phyloP scores from a whole-genome alignment of 2,329 filamentous ascomycete genomes.

The Fusarium sp. region DNA sequence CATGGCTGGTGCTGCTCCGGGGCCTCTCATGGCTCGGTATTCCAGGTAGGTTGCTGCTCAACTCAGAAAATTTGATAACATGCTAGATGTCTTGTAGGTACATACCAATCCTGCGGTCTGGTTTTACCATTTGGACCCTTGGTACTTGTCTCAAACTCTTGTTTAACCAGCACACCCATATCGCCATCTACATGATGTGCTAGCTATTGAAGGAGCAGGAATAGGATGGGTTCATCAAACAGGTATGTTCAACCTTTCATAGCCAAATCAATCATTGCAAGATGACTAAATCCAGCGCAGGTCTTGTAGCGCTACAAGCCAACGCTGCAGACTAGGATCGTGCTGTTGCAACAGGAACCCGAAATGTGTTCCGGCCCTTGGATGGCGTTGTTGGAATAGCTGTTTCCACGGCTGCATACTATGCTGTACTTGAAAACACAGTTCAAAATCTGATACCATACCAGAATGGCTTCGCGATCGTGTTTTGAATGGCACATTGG shows the following conservation, averaged over 20 bases:
- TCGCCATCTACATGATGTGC: background rate
- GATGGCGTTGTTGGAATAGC: background rate
- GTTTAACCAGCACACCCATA: background rate
- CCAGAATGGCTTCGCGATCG: background rate
- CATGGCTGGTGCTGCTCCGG: background rate
- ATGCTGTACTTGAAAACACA: accelerated
- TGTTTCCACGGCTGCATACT: background rate
- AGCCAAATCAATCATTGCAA: accelerated
- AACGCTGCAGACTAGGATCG: background rate
- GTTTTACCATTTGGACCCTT: background rate
- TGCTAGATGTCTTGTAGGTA: accelerated
- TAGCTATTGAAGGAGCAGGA: background rate
- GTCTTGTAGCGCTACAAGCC: background rate
- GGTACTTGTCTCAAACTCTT: background rate
- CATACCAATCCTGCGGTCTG: background rate
- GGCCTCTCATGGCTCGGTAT: background rate
- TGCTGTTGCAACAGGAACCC: background rate
- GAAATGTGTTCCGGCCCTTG: background rate
- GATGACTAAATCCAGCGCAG: accelerated
- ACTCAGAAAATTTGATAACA: accelerated
- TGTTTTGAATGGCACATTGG: background rate
- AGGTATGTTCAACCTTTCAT: background rate
- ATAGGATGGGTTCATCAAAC: constrained; percentile 12
- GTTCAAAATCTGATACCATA: accelerated
- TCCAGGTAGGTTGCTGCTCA: background rate